Evolutionary conservation across 164 flowering plant species (phyloP).

Genomic region (Houttuynia cordata): DNA sequence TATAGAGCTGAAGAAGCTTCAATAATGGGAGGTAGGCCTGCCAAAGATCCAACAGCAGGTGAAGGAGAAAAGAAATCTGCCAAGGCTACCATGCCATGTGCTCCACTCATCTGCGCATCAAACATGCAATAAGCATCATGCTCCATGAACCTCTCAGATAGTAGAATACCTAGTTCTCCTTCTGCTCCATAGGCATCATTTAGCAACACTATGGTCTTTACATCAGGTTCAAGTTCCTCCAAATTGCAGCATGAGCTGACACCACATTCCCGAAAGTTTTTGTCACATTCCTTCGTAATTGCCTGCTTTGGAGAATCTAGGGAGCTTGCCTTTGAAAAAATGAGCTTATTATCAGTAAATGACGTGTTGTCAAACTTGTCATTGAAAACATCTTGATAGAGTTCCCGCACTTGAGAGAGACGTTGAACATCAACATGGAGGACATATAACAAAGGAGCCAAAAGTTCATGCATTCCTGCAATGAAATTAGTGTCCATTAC

Average conservation of each 20-base stretch:
- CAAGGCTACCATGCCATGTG: slow-evolving; percentile 66
- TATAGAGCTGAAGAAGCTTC: slow-evolving; percentile 89
- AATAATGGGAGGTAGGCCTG: slow-evolving; percentile 65
- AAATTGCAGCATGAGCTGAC: slow-evolving; percentile 24
- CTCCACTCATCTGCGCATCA: slow-evolving; percentile 83
- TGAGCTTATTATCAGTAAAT: slow-evolving; percentile 44
- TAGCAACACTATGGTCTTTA: slow-evolving; percentile 48
- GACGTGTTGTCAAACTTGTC: slow-evolving; percentile 82
- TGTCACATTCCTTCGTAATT: slow-evolving; percentile 18
- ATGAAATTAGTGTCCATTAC: not conserved
- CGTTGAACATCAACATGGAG: slow-evolving; percentile 78
- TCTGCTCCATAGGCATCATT: slow-evolving; percentile 97
- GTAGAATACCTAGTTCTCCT: slow-evolving; percentile 84
- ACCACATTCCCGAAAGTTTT: slow-evolving; percentile 20
- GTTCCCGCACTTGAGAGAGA: slow-evolving; percentile 60
- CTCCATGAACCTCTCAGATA: slow-evolving; percentile 88
- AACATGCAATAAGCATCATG: slow-evolving; percentile 98
- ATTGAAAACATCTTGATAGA: slow-evolving; percentile 60
- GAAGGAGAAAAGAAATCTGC: slow-evolving; percentile 62
- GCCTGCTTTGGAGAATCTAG: slow-evolving; percentile 18
- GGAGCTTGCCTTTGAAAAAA: slow-evolving; percentile 20
- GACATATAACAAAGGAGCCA: slow-evolving; percentile 86
- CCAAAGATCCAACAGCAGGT: slow-evolving; percentile 35
- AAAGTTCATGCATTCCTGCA: slow-evolving; percentile 94
- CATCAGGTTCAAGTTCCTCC: slow-evolving; percentile 58